Conservation (phyloP, 202 grass and related monocot species). For the Miscanthus sacchariflorus region DNA sequence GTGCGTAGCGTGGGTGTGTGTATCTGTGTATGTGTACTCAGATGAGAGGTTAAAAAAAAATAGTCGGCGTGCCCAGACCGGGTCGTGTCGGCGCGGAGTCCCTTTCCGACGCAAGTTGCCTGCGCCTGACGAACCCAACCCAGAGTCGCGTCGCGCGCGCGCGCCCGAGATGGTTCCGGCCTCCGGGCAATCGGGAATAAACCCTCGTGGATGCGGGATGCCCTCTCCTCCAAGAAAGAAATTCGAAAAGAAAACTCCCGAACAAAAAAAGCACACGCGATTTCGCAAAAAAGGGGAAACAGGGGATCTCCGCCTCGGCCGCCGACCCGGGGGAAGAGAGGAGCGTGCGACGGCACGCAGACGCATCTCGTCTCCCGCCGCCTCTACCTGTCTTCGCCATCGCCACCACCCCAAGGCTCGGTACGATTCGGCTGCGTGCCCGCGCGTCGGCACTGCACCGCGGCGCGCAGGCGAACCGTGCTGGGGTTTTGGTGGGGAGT, state of each 20-base stretch:
- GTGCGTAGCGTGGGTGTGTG: too few species aligned
- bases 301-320: neutral
- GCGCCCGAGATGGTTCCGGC: neutral
- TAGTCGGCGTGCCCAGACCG: neutral
- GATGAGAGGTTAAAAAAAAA: too few species aligned
- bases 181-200: constrained; percentile 36
- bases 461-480: constrained; percentile 6
- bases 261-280: constrained; percentile 22
- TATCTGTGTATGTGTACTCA: too few species aligned
- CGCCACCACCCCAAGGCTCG: neutral
- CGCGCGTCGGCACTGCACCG: neutral
- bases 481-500: constrained; percentile 13
- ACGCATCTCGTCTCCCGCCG: constrained; percentile 29
- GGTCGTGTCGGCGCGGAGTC: neutral
- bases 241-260: neutral
- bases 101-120: neutral
- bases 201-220: constrained; percentile 41
- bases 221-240: constrained; percentile 60
- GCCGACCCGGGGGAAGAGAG: constrained; percentile 15
- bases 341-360: neutral
- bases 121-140: too few species aligned
- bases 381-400: neutral
- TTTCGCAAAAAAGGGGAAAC: neutral
- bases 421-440: neutral
- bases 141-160: neutral